Base-by-base conservation (phyloP, 768 basidiomycete species). In the Lanmaoa pseudosensibilis region DNA sequence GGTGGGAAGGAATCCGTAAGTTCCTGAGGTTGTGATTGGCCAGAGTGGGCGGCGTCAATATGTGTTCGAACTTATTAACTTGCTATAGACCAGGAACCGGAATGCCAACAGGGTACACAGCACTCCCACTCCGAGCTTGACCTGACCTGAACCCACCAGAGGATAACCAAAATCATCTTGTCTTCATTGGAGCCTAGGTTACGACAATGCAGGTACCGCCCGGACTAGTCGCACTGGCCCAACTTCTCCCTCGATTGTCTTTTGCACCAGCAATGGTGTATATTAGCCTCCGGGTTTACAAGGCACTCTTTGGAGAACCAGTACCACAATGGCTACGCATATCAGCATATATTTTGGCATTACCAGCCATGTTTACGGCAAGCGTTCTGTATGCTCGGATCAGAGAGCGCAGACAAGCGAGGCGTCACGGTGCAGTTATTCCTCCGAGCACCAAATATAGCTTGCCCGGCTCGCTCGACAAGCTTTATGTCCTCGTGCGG, bases 401-500 rank as follows among this genome's bases (percentile, higher is more conserved):
- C 3, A 76, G 78, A 12, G 66, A 80, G 15, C 70, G 63, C 37
- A 72, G 77, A 10, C 66, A 71, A 13, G 84, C 84, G 8, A 73
- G 73, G 7, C 66, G 68, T 1, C 46, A 74, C 19, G 83, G 82
- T 4, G 83, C 83, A 32, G 75, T 77, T 10, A 65, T 80, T 19
- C 67, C 78, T 0, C 80, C 80, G 1, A 66, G 56, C n/a, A 64
- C 71, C 1, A 56, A 64, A 27, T 80, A 79, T 0, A 76, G 68
- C 39, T 71, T 58, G 64, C 69, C 75, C 5, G 82, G 80, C 25
- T 80, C 78, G 56, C n/a, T 80, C 3, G 83, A 83, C 56, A 60
- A 82, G 16, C 63, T 83, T 25, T 57, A 60, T n/a, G 54, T 30
- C 15, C 65, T 81, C 71, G 67, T 74, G 50, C 59, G 71, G 48